A percentile compares a stretch with the other conserved stretches of the same genome.
phyloP scores from a whole-genome alignment of 805 yeast genomes.

The Wickerhamomyces alni region DNA sequence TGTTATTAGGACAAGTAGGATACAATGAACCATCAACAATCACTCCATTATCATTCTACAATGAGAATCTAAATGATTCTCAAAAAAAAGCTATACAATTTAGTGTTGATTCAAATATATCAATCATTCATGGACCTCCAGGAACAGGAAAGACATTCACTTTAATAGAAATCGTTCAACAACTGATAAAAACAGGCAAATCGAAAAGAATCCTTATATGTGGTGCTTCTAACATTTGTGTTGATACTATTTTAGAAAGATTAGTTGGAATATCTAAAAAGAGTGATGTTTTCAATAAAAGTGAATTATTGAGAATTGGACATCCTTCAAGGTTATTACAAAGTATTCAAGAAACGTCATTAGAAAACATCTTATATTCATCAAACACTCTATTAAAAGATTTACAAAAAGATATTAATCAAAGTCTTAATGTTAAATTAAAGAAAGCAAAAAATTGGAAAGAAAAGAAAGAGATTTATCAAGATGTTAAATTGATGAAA shows the following conservation, averaged over 20 bases:
- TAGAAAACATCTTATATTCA: slow-evolving; percentile 48
- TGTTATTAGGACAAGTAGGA: slow-evolving; percentile 37
- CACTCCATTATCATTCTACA: slow-evolving; percentile 29
- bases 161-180: slow-evolving; percentile 72
- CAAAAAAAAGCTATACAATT: slow-evolving; percentile 70
- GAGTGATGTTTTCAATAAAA: slow-evolving; percentile 19
- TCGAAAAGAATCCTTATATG: slow-evolving; percentile 71
- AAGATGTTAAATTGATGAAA: slow-evolving; percentile 59
- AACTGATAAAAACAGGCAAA: slow-evolving; percentile 50
- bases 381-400: slow-evolving; percentile 48
- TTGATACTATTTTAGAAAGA: slow-evolving; percentile 85
- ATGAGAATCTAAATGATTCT: slow-evolving; percentile 41
- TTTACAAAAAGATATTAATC: slow-evolving; percentile 64
- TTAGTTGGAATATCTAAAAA: slow-evolving; percentile 35
- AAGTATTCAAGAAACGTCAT: slow-evolving; percentile 58
- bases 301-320: slow-evolving; percentile 72
- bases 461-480: slow-evolving; percentile 64
- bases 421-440: slow-evolving; percentile 40
- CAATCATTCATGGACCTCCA: slow-evolving; percentile 71
- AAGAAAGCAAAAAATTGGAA: slow-evolving; percentile 57
- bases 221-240: slow-evolving; percentile 91
- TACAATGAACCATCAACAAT: slow-evolving; percentile 3
- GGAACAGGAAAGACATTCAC: slow-evolving; percentile 85
- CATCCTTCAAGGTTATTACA: slow-evolving; percentile 85
- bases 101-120: slow-evolving; percentile 52